phyloP scores from a whole-genome alignment of 2,329 filamentous ascomycete genomes.

The Akanthomyces uredinophilus region DNA sequence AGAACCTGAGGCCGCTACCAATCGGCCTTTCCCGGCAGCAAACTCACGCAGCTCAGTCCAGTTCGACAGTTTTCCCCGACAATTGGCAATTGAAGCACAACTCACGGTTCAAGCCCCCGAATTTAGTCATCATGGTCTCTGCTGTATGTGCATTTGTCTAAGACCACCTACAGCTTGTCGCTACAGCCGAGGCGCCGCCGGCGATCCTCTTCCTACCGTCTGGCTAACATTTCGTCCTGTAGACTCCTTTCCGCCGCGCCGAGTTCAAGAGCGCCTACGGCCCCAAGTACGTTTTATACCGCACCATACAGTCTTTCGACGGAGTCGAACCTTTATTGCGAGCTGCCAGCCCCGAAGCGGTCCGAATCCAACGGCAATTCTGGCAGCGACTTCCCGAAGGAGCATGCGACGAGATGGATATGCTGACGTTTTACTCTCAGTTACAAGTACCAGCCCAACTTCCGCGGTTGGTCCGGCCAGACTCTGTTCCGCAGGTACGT shows the following conservation, averaged over 20 bases:
- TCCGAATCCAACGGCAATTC: neutral
- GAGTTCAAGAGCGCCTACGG: constrained; percentile 59
- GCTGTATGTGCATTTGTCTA: constrained; percentile 27
- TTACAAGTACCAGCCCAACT: constrained; percentile 54
- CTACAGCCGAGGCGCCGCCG: neutral
- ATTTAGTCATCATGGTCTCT: constrained; percentile 36
- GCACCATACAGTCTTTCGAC: neutral
- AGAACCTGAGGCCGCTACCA: constrained; percentile 15
- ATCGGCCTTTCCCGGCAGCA: constrained; percentile 16
- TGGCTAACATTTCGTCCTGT: constrained; percentile 19
- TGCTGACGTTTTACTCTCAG: constrained; percentile 36
- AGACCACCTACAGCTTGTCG: neutral
- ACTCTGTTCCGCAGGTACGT: constrained; percentile 49
- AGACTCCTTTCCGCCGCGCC: constrained; percentile 44
- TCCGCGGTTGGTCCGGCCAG: constrained; percentile 48
- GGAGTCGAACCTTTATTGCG: neutral
- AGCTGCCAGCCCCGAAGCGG: neutral
- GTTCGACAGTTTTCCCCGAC: constrained; percentile 16
- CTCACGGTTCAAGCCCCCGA: constrained; percentile 26
- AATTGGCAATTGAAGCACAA: constrained; percentile 31
- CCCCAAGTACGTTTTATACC: constrained; percentile 52
- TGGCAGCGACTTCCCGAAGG: neutral
- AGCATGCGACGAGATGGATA: constrained; percentile 2
- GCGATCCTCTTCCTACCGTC: neutral
- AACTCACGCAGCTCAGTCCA: constrained; percentile 12